Conservation (phyloP, 1,284 basidiomycete species). For the Puccinia triticina region DNA sequence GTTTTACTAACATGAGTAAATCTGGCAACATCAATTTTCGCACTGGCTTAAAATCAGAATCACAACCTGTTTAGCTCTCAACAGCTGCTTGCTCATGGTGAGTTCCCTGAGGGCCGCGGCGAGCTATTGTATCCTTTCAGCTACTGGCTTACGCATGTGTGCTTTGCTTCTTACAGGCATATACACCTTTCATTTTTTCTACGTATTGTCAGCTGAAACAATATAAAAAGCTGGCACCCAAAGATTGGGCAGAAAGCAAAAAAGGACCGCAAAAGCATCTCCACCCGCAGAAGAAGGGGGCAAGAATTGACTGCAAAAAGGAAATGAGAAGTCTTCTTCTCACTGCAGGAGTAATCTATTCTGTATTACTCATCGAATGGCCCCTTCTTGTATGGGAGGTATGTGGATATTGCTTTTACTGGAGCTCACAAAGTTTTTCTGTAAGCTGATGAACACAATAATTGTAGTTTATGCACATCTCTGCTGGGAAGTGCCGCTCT, state of each 20-base stretch:
- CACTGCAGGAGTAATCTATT: conserved; percentile 45
- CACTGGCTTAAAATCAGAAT: conserved; percentile 48
- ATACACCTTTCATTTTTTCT: conserved; percentile 49
- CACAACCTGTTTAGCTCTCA: conserved; percentile 46
- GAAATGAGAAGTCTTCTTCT: conserved; percentile 45
- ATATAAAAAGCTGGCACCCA: conserved; percentile 41
- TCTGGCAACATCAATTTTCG: conserved; percentile 37
- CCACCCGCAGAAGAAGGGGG: conserved; percentile 13
- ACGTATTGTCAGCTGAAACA: conserved; percentile 40
- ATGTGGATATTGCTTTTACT: not conserved
- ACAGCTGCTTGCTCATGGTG: conserved; percentile 40
- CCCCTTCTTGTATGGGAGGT: conserved; percentile 45
- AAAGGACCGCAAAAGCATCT: conserved; percentile 47
- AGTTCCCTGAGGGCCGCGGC: not conserved
- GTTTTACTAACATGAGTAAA: not conserved
- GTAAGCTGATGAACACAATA: not conserved
- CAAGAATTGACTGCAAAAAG: conserved; percentile 45
- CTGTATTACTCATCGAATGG: conserved; percentile 44
- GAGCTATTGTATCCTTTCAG: not conserved
- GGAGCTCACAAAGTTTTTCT: not conserved
- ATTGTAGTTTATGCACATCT: conserved; percentile 46
- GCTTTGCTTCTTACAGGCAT: conserved; percentile 13
- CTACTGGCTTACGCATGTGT: not conserved
- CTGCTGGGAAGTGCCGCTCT: conserved; percentile 41
- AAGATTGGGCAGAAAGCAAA: conserved; percentile 43